These are phyloP conservation scores for Ceratocystis variospora DNA, from an alignment of 2,329 filamentous ascomycete species.

Conservation along the genomic window DNA sequence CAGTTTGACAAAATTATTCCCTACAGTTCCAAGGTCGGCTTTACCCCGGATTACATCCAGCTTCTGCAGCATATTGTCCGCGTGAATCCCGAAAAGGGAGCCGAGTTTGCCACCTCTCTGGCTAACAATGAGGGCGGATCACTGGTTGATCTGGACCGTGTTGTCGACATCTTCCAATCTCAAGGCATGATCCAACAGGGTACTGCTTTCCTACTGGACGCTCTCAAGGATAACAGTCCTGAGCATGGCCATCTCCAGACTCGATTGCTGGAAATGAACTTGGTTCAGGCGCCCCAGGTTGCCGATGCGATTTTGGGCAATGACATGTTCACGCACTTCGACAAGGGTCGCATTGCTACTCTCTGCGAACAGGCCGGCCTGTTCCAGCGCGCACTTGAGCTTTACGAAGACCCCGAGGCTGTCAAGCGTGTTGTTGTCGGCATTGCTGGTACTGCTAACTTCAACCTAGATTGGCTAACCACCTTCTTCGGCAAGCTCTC, in stretches of 20 bases:
- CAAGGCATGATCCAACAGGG: conserved; percentile 97
- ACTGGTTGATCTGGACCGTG: conserved; percentile 81
- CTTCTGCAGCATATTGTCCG: conserved; percentile 86
- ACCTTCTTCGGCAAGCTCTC: conserved; percentile 89
- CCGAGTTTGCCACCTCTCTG: conserved; percentile 85
- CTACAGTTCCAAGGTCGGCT: conserved; percentile 72
- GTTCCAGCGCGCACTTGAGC: conserved; percentile 74
- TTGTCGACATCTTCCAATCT: conserved; percentile 95
- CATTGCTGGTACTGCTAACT: conserved; percentile 66
- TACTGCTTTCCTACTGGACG: conserved; percentile 94
- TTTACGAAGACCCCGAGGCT: conserved; percentile 77
- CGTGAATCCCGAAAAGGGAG: conserved; percentile 81
- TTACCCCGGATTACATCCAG: conserved; percentile 88
- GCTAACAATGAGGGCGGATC: conserved; percentile 80
- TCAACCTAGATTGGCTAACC: conserved; percentile 81
- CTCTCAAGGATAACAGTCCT: conserved; percentile 83
- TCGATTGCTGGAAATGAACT: conserved; percentile 91
- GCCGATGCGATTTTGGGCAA: conserved; percentile 96
- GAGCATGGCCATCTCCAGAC: conserved; percentile 92
- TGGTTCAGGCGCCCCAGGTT: conserved; percentile 91
- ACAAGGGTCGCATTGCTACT: conserved; percentile 74
- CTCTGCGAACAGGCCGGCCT: conserved; percentile 90
- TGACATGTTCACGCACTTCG: conserved; percentile 96
- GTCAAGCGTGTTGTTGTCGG: conserved; percentile 85
- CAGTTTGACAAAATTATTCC: conserved; percentile 95